Percentiles rank a stretch among this genome's conserved stretches.
phyloP scores from a whole-genome alignment of 345 rosid species.

The Linum tenue region DNA sequence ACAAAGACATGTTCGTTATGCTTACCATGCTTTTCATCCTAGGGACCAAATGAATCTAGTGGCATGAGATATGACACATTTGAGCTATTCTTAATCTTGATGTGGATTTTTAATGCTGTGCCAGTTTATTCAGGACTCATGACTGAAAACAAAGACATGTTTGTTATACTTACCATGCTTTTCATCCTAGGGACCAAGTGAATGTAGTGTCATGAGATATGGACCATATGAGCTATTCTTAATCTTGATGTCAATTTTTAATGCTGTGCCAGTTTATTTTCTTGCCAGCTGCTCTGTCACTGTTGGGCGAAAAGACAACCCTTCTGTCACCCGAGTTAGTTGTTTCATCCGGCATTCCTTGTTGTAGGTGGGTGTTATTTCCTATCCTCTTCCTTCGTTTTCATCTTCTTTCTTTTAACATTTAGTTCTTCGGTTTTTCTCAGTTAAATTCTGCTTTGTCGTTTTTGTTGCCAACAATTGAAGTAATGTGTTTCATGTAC shows the following conservation, averaged over 20 bases:
- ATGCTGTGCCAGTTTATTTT: constrained; percentile 18
- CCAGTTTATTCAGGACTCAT: neutral
- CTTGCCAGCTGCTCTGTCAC: constrained; percentile 65
- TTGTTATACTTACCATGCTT: neutral
- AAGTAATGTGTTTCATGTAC: neutral
- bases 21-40: neutral
- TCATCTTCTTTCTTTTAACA: neutral
- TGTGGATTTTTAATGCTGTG: constrained; percentile 5
- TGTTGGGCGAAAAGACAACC: constrained; percentile 97
- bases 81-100: constrained; percentile 5
- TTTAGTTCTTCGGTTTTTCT: neutral
- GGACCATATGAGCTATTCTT: constrained; percentile 2
- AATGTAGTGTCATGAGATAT: neutral
- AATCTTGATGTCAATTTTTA: constrained; percentile 7
- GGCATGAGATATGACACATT: neutral
- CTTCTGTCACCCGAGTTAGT: constrained; percentile 81
- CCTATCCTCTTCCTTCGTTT: constrained; percentile 5
- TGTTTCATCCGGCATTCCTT: constrained; percentile 80
- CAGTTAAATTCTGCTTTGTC: constrained; percentile 7
- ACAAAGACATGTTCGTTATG: neutral
- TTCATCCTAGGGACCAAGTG: neutral
- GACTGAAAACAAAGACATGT: neutral
- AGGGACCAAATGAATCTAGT: neutral
- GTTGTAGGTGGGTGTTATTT: constrained; percentile 67
- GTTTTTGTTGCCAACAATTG: neutral